Percentiles rank a stretch among this genome's conserved stretches.
These are phyloP conservation scores for Postia placenta DNA, from an alignment of 768 basidiomycete species.

Conservation along the genomic window DNA sequence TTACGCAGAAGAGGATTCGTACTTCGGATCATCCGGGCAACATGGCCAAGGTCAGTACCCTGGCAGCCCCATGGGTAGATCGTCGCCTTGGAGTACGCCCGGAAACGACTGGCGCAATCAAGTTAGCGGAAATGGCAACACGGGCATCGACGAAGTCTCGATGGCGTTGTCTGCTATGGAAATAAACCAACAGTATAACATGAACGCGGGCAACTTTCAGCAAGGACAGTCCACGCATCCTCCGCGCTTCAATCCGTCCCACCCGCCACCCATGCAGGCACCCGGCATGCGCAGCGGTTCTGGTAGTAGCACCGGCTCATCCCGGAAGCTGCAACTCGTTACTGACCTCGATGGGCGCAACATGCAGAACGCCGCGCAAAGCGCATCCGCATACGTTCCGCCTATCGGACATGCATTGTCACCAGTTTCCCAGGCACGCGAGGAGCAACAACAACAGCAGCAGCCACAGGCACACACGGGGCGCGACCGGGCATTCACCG, in stretches of 20 bases:
- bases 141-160: conserved; percentile 68
- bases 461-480: conserved; percentile 27
- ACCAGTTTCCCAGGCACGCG: conserved; percentile 24
- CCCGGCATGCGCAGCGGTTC: conserved; percentile 36
- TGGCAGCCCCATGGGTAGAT: conserved; percentile 53
- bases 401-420: conserved; percentile 33
- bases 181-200: conserved; percentile 34
- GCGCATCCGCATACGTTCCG: conserved; percentile 40
- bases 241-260: conserved; percentile 59
- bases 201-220: conserved; percentile 22
- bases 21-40: conserved; percentile 38
- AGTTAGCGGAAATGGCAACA: conserved; percentile 21
- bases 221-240: conserved; percentile 54
- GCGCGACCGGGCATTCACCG: conserved; percentile 30
- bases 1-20: conserved; percentile 48
- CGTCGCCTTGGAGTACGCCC: conserved; percentile 59
- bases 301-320: conserved; percentile 29
- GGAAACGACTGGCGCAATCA: conserved; percentile 55
- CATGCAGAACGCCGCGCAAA: conserved; percentile 43
- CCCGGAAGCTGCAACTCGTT: conserved; percentile 47
- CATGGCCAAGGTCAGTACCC: conserved; percentile 36
- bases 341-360: conserved; percentile 66
- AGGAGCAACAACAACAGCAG: conserved; percentile 25
- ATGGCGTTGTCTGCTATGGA: conserved; percentile 69
- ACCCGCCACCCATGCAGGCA: conserved; percentile 41